Evolutionary conservation across 192 early-diverging fungal genomes (phyloP), one percentile per base, ranked within the genome.

Genomic region (Coemansia sp.): DNA sequence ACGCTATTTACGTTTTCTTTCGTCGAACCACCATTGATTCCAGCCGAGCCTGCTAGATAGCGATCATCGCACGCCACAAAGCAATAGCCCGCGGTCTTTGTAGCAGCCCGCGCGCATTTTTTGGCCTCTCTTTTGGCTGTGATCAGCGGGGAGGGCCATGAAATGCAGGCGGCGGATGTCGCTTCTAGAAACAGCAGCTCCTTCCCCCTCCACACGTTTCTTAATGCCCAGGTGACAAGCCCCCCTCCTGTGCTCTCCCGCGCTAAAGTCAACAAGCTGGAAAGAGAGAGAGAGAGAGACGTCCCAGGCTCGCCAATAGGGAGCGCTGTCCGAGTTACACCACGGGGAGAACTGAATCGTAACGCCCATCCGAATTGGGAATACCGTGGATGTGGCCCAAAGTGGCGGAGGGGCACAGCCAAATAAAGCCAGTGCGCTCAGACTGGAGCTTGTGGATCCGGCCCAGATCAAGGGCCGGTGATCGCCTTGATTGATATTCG

Each of bases 61-160:
- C 51, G 51, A 54, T 54, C 51, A 54, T 54, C 51, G 29, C 51
- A 27, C 51, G 51, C 51, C 51, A 54, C 51, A 54, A 54, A 54
- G 51, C 51, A 54, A 54, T 7, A 25, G 51, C 7, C 2, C 32
- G 4, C 51, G 51, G 25, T 54, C 51, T 54, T 54, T 54, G 32
- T 35, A 35, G 27, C 51, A 24, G 20, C 0, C 46, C 22, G n/a
- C 8, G 45, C 45, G 9, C 22, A 47, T 47, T 47, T 35, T 35
- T 35, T 2, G n/a, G n/a, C n/a, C n/a, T 35, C 32, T 5, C 32
- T 35, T 35, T 2, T 2, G 7, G 32, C 2, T 7, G 32, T 35
- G 32, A 7, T 35, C 32, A 35, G 32, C 32, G 32, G n/a, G n/a
- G n/a, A n/a, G n/a, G n/a, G n/a, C n/a, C n/a, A n/a, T n/a, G n/a